These are phyloP conservation scores for Fusarium scirpi DNA, from an alignment of 2,329 filamentous ascomycete genomes.

Conservation along the genomic window DNA sequence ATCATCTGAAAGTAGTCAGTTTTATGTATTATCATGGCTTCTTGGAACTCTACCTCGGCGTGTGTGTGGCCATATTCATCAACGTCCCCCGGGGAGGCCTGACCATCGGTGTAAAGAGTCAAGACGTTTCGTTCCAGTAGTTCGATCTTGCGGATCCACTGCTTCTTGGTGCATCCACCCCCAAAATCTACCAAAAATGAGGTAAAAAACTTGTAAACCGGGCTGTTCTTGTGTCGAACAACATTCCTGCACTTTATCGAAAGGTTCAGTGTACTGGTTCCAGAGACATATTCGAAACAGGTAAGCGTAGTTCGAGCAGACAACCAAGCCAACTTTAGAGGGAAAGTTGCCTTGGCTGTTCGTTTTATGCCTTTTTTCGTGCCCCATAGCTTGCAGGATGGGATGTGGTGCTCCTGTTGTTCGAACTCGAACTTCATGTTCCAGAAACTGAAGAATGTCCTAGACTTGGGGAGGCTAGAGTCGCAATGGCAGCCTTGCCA, in stretches of 20 bases:
- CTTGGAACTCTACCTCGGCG: background rate
- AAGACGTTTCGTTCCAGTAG: background rate
- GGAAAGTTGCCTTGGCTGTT: background rate
- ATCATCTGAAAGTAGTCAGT: background rate
- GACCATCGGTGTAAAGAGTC: background rate
- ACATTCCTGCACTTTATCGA: background rate
- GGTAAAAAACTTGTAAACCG: too few species aligned
- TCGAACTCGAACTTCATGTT: background rate
- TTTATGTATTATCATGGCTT: accelerated
- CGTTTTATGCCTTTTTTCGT: background rate
- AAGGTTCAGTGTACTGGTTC: background rate
- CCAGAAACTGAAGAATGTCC: background rate
- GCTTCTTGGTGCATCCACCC: too few species aligned
- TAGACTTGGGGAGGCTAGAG: background rate
- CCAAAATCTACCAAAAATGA: too few species aligned
- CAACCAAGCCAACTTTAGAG: background rate
- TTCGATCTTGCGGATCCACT: background rate
- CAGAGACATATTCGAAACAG: background rate
- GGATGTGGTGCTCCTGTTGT: background rate
- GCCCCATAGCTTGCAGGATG: background rate
- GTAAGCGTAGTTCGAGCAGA: background rate
- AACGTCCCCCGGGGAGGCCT: background rate
- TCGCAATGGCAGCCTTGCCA: background rate
- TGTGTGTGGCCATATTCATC: accelerated
- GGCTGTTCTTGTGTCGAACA: accelerated